These are phyloP conservation scores for Neofusicoccum parvum DNA, from an alignment of 2,329 filamentous ascomycete genomes.

Conservation along the genomic window DNA sequence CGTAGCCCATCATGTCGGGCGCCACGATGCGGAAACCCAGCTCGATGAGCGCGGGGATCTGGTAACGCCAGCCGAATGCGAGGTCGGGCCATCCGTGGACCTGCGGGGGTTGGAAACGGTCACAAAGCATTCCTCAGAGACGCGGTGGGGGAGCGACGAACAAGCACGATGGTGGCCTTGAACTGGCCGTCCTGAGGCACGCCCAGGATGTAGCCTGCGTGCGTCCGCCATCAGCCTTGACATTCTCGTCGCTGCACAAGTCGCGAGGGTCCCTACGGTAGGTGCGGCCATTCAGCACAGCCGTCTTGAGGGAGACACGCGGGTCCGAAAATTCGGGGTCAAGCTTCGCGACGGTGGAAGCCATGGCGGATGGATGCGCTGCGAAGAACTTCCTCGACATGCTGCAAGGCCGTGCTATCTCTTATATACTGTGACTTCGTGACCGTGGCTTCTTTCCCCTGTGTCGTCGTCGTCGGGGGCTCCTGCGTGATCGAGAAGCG, in stretches of 20 bases:
- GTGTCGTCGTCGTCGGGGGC: background rate
- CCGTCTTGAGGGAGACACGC: conserved; percentile 65
- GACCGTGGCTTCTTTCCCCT: background rate
- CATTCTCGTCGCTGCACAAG: background rate
- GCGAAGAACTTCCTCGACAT: conserved; percentile 3
- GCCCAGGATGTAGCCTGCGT: conserved; percentile 53
- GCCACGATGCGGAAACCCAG: conserved; percentile 78
- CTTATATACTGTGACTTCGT: background rate
- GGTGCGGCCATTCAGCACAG: conserved; percentile 66
- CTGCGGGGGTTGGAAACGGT: conserved; percentile 31
- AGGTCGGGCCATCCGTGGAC: conserved; percentile 84
- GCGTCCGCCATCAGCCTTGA: background rate
- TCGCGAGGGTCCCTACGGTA: conserved; percentile 55
- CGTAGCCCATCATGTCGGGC: conserved; percentile 86
- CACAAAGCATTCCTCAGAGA: background rate
- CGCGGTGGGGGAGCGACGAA: conserved; percentile 30
- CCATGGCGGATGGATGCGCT: conserved; percentile 41
- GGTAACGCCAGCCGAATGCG: conserved; percentile 83
- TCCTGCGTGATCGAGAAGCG: background rate
- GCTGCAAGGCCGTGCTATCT: background rate
- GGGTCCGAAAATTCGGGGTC: conserved; percentile 60
- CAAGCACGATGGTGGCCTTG: conserved; percentile 58
- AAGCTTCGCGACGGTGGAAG: conserved; percentile 60
- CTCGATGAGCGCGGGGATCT: conserved; percentile 75
- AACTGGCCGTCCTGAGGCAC: conserved; percentile 47